Evolutionary conservation across 1,139 yeast species (phyloP), one percentile per base, ranked within the genome.

Genomic region (Blastobotrys ciferrii): DNA sequence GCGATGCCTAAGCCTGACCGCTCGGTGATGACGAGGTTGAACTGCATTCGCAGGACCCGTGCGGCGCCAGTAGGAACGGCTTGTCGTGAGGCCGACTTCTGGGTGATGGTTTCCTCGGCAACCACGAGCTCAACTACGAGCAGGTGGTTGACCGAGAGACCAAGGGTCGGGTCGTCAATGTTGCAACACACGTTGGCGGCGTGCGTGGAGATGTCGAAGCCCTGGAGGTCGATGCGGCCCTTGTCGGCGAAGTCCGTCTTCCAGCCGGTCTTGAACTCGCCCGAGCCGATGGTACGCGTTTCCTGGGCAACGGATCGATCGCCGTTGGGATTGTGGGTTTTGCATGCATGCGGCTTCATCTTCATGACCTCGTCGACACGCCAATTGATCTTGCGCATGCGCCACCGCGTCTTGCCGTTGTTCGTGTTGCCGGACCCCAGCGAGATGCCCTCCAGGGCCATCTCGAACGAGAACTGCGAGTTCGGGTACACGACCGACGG

Each of bases 1-100:
- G 98, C 87, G 32, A 92, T 87, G 3, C 99, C 98, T 43, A 92
- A 74, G 0, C 99, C 99, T 0, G 96, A 84, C 50, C 98, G 74
- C 64, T 91, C 98, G 1, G 96, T 87, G 23, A 92, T 68, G 9
- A 75, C 74, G 14, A 92, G 62, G 57, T 85, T 84, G 67, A 92
- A 92, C 66, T 91, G 97, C 98, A 92, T 92, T 57, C 98, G 72
- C 51, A 92, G 71, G 1, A 94, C 95, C 46, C 98, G 73, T 0
- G 98, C 98, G 2, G 95, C 87, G 4, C 98, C 98, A 0, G 98
- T 92, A 13, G 83, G 78, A 44, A 68, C 56, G 1, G 61, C 53
- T 32, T 59, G 63, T 14, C 60, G 57, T 4, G 61, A 53, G 6
- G 65, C 56, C 14, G 45, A 30, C 19, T 58, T 61, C 19, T 49